Conservation (phyloP, 2,329 filamentous ascomycete species). For the Ophiocordyceps camponoti-leonardi region DNA sequence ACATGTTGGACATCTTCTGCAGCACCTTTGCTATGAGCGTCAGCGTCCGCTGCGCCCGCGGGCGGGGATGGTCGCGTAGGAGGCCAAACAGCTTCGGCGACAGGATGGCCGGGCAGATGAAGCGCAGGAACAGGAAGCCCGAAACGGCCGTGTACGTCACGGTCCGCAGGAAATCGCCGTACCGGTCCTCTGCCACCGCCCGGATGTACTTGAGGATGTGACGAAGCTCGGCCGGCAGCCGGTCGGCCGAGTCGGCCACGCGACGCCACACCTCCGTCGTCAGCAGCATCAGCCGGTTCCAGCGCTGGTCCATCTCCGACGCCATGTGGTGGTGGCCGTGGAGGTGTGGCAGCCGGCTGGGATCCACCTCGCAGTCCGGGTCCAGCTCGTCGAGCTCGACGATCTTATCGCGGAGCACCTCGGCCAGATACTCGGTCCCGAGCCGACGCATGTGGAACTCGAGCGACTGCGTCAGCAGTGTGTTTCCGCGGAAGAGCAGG, state of each 20-base stretch:
- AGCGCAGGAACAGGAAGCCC: conserved; percentile 83
- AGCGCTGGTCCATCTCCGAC: conserved; percentile 69
- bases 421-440: conserved; percentile 82
- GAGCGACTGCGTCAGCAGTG: conserved; percentile 77
- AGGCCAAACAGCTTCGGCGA: conserved; percentile 90
- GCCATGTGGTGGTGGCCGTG: conserved; percentile 8
- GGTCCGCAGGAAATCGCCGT: conserved; percentile 78
- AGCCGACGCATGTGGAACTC: conserved; percentile 92
- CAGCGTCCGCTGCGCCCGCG: conserved; percentile 68
- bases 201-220: conserved; percentile 81
- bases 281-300: conserved; percentile 56
- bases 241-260: conserved; percentile 57
- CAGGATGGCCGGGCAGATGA: conserved; percentile 90
- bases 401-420: conserved; percentile 71
- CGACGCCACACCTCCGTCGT: conserved; percentile 76
- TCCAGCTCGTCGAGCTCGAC: conserved; percentile 80
- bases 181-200: conserved; percentile 84
- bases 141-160: conserved; percentile 90
- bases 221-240: conserved; percentile 65
- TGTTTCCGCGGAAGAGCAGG: conserved; percentile 86
- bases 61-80: conserved; percentile 64
- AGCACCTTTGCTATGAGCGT: conserved; percentile 86
- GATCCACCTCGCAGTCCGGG: conserved; percentile 88
- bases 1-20: conserved; percentile 80
- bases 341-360: conserved; percentile 43